Base-by-base conservation (phyloP, 148 eudicot genomes). In the Persicaria tinctoria region DNA sequence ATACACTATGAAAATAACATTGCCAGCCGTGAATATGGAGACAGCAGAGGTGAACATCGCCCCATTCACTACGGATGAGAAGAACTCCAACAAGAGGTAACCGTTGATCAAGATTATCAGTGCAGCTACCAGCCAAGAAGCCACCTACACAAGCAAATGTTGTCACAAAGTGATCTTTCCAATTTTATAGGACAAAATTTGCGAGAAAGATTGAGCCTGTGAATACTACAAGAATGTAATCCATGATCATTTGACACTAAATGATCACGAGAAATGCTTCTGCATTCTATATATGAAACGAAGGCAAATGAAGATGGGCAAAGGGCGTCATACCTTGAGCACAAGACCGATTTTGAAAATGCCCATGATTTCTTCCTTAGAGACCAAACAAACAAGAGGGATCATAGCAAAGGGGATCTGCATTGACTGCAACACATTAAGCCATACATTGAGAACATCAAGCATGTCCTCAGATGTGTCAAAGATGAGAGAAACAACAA, bases 371-470 rank as follows among this genome's bases (percentile, higher is more conserved):
- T 95, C 96, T 78, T 95, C 97, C 80, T 84, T 92, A 76, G 99
- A 85, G 78, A 95, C 97, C 89, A 95, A 79, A 72, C 81, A 92
- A 45, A 92, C 90, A 64, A 95, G 94, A 17, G 99, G 99, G 78
- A 95, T 95, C 51, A 95, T 84, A 47, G 97, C 99, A 72, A 92
- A 95, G 44, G 97, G 99, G 74, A 92, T 89, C 82, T 95, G 99
- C 54, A 95, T 75, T 3, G 97, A 95, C 83, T 95, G 99, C 51
- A 95, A 86, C 78, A 95, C 90, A 68, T 95, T 95, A 72, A 92
- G 89, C 99, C 99, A 95, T 70, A 92, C 97, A 72, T 95, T 95
- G 0, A 92, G 80, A 64, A 83, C 82, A 82, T 95, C 99, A 12
- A 95, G 79, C 32, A 80, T 81, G 48, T 80, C 89, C 72, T 95